These are phyloP conservation scores for Fusarium sp. DNA, from an alignment of 2,329 filamentous ascomycete species.

Conservation along the genomic window DNA sequence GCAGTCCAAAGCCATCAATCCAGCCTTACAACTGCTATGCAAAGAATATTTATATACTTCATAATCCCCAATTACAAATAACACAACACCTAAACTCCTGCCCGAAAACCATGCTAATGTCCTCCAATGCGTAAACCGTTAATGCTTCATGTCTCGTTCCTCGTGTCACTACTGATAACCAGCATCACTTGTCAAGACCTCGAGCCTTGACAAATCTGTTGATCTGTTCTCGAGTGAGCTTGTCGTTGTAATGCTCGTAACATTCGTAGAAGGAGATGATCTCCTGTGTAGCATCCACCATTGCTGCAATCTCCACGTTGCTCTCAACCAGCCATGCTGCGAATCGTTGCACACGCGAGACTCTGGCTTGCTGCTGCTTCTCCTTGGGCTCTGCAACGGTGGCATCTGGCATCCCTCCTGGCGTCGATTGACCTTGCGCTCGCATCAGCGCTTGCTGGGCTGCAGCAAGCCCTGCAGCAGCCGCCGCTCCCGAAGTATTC, in stretches of 20 bases:
- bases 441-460: constrained; percentile 66
- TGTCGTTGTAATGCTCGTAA: constrained; percentile 73
- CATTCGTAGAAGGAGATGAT: constrained; percentile 90
- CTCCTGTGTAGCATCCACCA: constrained; percentile 93
- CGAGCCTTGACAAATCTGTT: constrained; percentile 73
- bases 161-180: constrained; percentile 21
- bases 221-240: constrained; percentile 71
- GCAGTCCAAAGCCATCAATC: constrained; percentile 4
- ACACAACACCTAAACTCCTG: constrained; percentile 37
- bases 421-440: constrained; percentile 56
- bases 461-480: constrained; percentile 63
- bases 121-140: constrained; percentile 9
- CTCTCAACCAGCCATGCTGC: constrained; percentile 89
- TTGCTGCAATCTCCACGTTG: constrained; percentile 84
- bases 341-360: constrained; percentile 76
- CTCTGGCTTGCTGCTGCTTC: constrained; percentile 67
- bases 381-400: constrained; percentile 58
- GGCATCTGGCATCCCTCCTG: constrained; percentile 40
- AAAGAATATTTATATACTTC: constrained; percentile 1
- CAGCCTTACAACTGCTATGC: neutral
- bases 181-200: constrained; percentile 65
- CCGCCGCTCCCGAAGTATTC: constrained; percentile 49
- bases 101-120: constrained; percentile 6
- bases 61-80: neutral
- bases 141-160: constrained; percentile 47